Evolutionary conservation across 2,329 filamentous ascomycete genomes (phyloP).

Genomic region (Cladophialophora immunda): DNA sequence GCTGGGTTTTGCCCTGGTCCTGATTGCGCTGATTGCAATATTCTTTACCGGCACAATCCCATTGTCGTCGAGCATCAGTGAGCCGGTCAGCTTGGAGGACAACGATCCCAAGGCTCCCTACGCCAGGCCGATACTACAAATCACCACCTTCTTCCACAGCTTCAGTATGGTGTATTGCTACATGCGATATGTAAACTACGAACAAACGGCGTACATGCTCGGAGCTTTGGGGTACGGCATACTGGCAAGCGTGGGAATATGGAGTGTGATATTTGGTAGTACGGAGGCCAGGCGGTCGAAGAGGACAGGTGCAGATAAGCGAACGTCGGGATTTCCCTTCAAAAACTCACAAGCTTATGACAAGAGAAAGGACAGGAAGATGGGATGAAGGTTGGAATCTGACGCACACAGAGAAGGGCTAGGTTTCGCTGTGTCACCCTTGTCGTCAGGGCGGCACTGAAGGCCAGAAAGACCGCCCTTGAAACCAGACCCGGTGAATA

Average conservation of each 20-base stretch:
- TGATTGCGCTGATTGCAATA: conserved; percentile 70
- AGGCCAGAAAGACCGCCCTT: not conserved
- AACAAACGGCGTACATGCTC: conserved; percentile 67
- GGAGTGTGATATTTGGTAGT: conserved; percentile 69
- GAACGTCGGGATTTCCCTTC: conserved; percentile 72
- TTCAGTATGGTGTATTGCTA: conserved; percentile 73
- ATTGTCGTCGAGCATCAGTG: conserved; percentile 59
- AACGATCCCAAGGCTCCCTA: conserved; percentile 65
- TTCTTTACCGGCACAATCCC: conserved; percentile 76
- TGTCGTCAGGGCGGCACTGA: not conserved
- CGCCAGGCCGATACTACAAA: conserved; percentile 70
- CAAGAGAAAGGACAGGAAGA: conserved; percentile 56
- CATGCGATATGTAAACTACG: conserved; percentile 65
- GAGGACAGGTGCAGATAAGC: conserved; percentile 72
- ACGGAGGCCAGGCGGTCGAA: conserved; percentile 66
- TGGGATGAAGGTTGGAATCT: conserved; percentile 30
- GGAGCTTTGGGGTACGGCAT: conserved; percentile 66
- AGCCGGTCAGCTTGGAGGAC: conserved; percentile 53
- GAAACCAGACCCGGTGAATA: not conserved
- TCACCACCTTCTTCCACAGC: conserved; percentile 73
- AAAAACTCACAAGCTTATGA: conserved; percentile 65
- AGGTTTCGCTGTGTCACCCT: not conserved
- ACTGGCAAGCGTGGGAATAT: conserved; percentile 70
- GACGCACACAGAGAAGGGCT: not conserved
- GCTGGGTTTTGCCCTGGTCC: conserved; percentile 72